Conservation (phyloP, 2,329 filamentous ascomycete genomes). For the Pseudogymnoascus sp. region DNA sequence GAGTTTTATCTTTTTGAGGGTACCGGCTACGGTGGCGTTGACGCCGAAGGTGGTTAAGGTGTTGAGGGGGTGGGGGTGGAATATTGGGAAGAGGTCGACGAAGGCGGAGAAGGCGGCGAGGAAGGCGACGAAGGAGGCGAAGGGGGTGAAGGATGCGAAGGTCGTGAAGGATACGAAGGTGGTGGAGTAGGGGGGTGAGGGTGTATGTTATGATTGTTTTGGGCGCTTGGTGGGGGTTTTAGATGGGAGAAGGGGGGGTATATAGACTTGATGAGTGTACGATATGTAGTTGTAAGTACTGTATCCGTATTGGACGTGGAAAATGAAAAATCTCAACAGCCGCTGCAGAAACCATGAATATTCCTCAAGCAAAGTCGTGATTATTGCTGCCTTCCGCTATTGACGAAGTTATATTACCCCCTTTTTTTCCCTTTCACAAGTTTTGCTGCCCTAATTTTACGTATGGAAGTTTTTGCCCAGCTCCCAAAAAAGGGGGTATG, state of each 20-base stretch:
- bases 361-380: conserved; percentile 75
- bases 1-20: conserved; percentile 92
- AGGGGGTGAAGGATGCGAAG: background rate
- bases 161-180: background rate
- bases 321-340: background rate
- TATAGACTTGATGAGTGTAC: background rate
- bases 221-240: background rate
- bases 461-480: no score
- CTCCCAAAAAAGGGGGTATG: conserved; percentile 58
- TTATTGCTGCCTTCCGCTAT: conserved; percentile 39
- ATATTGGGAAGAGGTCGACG: conserved; percentile 70
- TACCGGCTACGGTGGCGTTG: conserved; percentile 82
- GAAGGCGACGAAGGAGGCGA: conserved; percentile 10
- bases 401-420: no score
- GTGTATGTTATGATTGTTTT: background rate
- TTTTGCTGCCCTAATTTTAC: no score
- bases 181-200: background rate
- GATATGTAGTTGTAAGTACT: background rate
- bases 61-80: conserved; percentile 82
- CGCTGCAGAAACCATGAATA: conserved; percentile 22
- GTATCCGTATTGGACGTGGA: background rate
- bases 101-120: conserved; percentile 30
- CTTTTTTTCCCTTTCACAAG: no score
- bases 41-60: conserved; percentile 92
- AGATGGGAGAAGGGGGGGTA: background rate